Percentiles rank a stretch among this genome's conserved stretches.
These are phyloP conservation scores for Alternaria longipes DNA, from an alignment of 2,329 filamentous ascomycete species.

Conservation along the genomic window DNA sequence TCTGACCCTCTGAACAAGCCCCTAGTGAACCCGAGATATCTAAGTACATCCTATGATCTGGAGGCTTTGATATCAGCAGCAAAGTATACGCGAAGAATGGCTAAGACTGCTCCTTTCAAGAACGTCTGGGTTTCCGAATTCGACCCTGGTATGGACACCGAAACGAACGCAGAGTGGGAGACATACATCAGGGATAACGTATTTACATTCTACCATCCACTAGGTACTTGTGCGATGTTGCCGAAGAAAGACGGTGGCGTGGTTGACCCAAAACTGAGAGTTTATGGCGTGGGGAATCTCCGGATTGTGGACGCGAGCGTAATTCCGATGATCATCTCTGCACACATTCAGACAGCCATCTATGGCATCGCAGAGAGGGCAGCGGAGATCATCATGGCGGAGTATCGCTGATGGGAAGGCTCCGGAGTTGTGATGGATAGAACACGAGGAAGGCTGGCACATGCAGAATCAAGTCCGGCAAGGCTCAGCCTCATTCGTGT, in stretches of 20 bases:
- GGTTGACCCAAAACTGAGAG: constrained; percentile 26
- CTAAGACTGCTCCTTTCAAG: constrained; percentile 36
- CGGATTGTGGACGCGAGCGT: constrained; percentile 28
- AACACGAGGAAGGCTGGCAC: no score
- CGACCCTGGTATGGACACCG: constrained; percentile 28
- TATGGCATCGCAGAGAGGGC: constrained; percentile 40
- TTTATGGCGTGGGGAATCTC: constrained; percentile 30
- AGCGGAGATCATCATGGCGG: constrained; percentile 25
- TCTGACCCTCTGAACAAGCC: constrained; percentile 22
- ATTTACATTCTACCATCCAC: constrained; percentile 35
- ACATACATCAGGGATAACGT: constrained; percentile 23
- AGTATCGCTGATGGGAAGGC: constrained; percentile 10
- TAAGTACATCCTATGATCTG: constrained; percentile 29
- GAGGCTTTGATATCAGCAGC: constrained; percentile 20
- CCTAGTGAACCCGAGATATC: constrained; percentile 33
- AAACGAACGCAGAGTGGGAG: constrained; percentile 35
- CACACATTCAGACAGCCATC: constrained; percentile 36
- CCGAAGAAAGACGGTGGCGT: constrained; percentile 28
- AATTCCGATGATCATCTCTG: constrained; percentile 29
- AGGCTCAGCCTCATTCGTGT: background rate
- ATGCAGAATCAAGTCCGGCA: background rate
- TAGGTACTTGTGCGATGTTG: constrained; percentile 47
- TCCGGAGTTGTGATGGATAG: no score
- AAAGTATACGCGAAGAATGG: constrained; percentile 36
- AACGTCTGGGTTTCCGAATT: constrained; percentile 39